phyloP scores from a whole-genome alignment of 1,284 basidiomycete genomes.

The Puccinia hordei region DNA sequence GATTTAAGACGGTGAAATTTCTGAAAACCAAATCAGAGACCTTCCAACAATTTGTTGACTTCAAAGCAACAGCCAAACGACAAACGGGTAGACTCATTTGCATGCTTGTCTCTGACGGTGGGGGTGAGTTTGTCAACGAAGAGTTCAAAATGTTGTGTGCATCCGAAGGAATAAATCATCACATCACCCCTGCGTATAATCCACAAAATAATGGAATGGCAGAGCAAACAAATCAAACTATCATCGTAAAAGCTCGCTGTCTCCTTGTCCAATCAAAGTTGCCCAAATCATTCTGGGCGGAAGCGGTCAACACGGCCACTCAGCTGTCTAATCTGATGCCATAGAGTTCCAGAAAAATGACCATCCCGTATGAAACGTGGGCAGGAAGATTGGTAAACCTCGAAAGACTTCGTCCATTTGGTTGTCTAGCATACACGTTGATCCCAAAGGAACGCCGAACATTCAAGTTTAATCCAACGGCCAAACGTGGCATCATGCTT shows the following conservation, averaged over 20 bases:
- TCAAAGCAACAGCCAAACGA: background rate
- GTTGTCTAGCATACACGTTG: background rate
- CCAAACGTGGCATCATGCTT: no score
- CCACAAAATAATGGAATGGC: slow-evolving; percentile 11
- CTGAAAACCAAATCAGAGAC: background rate
- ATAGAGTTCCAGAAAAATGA: background rate
- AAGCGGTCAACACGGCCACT: slow-evolving; percentile 8
- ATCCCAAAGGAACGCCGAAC: background rate
- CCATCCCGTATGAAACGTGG: background rate
- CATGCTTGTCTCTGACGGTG: background rate
- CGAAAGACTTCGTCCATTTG: background rate
- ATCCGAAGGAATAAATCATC: background rate
- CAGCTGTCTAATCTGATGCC: background rate
- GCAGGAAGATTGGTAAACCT: background rate
- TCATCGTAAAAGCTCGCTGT: background rate
- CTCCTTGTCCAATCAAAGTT: background rate
- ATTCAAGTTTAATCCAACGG: background rate
- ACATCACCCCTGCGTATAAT: background rate
- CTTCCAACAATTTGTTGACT: background rate
- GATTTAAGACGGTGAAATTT: background rate
- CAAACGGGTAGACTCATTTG: background rate
- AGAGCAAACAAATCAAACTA: background rate
- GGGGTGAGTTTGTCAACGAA: slow-evolving; percentile 5
- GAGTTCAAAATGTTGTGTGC: background rate
- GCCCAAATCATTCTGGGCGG: background rate